These are phyloP conservation scores for Starmerella sirachaensis DNA, from an alignment of 805 yeast species.

Conservation along the genomic window DNA sequence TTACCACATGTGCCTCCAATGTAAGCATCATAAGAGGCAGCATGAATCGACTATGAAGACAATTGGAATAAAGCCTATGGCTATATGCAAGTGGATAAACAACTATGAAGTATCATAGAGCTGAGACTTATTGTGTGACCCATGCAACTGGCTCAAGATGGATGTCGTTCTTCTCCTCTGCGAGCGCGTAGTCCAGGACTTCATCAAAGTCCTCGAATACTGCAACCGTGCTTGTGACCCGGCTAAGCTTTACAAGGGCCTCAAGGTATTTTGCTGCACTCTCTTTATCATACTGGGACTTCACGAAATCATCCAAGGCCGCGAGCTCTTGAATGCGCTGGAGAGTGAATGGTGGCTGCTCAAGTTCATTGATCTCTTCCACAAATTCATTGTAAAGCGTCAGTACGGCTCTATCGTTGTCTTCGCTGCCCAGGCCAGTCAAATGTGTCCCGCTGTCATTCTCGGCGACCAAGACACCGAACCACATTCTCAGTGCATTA, in stretches of 20 bases:
- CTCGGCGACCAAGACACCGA: too few relatives aligned
- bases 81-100: not conserved
- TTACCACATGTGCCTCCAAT: too few relatives aligned
- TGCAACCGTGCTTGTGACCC: conserved; percentile 12
- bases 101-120: not conserved
- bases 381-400: conserved; percentile 1
- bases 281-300: conserved; percentile 20
- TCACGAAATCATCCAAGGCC: conserved; percentile 13
- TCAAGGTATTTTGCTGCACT: conserved; percentile 21
- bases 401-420: too few relatives aligned
- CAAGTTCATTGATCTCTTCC: conserved; percentile 9
- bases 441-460: too few relatives aligned
- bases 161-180: conserved; percentile 21
- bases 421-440: too few relatives aligned
- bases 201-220: conserved; percentile 20
- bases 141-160: conserved; percentile 21
- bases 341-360: conserved; percentile 31
- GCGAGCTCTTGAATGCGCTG: conserved; percentile 31
- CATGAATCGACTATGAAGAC: too few relatives aligned
- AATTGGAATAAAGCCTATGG: not conserved
- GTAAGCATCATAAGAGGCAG: too few relatives aligned
- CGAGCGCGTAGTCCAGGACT: conserved; percentile 19
- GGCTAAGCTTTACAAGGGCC: conserved; percentile 17
- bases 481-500: too few relatives aligned
- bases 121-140: conserved; percentile 2